These are phyloP conservation scores for Oemleria cerasiformis DNA, from an alignment of 306 rosid genomes.

Conservation along the genomic window DNA sequence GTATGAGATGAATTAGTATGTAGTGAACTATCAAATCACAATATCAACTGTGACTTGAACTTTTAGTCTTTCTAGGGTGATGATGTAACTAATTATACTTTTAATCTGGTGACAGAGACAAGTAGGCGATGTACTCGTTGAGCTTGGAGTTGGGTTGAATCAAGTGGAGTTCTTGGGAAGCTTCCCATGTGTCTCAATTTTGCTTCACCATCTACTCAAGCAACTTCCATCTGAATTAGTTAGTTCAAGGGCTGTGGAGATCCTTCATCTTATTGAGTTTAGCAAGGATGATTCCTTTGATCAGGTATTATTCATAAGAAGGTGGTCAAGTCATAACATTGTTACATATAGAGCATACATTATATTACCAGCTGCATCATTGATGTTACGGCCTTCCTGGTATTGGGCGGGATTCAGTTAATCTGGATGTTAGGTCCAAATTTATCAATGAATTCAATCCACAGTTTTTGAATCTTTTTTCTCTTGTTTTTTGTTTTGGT, in stretches of 20 bases:
- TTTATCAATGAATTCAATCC: neutral
- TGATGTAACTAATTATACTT: neutral
- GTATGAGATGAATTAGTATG: constrained; percentile 1
- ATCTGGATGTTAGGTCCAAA: neutral
- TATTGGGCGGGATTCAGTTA: neutral
- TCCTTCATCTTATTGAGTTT: constrained; percentile 70
- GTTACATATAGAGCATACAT: neutral
- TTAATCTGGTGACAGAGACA: constrained; percentile 44
- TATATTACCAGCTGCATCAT: constrained; percentile 11
- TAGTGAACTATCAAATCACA: neutral
- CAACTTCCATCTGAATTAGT: constrained; percentile 74
- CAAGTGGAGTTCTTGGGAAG: constrained; percentile 46
- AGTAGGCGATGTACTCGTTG: constrained; percentile 50
- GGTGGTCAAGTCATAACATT: neutral
- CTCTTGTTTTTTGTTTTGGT: constrained; percentile 25
- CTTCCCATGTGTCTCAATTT: constrained; percentile 55
- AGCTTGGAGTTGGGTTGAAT: constrained; percentile 65
- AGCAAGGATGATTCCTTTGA: constrained; percentile 65
- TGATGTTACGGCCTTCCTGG: constrained; percentile 14
- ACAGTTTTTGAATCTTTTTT: neutral
- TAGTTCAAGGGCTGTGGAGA: constrained; percentile 48
- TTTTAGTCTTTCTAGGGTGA: constrained; percentile 5
- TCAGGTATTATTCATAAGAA: constrained; percentile 56
- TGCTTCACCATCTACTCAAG: constrained; percentile 87
- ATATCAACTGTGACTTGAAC: neutral